Base-by-base conservation (phyloP, 768 basidiomycete species). In the Trametes elegans region DNA sequence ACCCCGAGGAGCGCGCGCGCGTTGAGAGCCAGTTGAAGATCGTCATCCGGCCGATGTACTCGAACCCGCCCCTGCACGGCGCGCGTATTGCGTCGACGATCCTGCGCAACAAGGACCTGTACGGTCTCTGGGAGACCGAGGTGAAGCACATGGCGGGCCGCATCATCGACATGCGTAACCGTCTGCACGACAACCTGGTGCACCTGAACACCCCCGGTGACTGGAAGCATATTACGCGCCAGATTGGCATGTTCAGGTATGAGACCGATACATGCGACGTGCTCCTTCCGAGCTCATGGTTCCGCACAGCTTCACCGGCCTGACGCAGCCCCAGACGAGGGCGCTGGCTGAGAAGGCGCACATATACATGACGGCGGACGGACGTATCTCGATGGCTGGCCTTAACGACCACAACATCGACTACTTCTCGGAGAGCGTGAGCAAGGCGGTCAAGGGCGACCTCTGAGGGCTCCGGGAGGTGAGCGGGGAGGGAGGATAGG, bases 161-260 rank as follows among this genome's bases (percentile, higher is more conserved):
- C 43, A 93, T 98, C 70, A 95, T 96, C 71, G 84, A 80, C 73
- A 96, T 98, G 87, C 79, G 97, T 55, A 86, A 91, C 64, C 85
- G 79, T 60, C 72, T 98, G 53, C 94, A 88, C 72, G 79, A 86
- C 58, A 74, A 83, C 51, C 75, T 98, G 59, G 86, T 85, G 29
- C 74, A 90, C 58, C 84, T 86, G 59, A 84, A 88, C 70, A 98
- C 96, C 29, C 97, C 97, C 14, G 95, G 96, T 7, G 83, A 88
- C 55, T 98, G 97, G 97, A 79, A 81, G 8, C 96, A 98, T 71
- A 91, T 98, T 73, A 92, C 90, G 73, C 85, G 84, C 68, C 94
- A 98, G 70, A 95, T 94, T 59, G 96, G 96, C 71, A 96, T 98
- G 94, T 95, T 95, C 79, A 93, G 92, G 93, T 93, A 69, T 34